Evolutionary conservation across 345 rosid species (phyloP), one percentile per base, ranked within the genome.

Genomic region (Arabidopsis suecica): DNA sequence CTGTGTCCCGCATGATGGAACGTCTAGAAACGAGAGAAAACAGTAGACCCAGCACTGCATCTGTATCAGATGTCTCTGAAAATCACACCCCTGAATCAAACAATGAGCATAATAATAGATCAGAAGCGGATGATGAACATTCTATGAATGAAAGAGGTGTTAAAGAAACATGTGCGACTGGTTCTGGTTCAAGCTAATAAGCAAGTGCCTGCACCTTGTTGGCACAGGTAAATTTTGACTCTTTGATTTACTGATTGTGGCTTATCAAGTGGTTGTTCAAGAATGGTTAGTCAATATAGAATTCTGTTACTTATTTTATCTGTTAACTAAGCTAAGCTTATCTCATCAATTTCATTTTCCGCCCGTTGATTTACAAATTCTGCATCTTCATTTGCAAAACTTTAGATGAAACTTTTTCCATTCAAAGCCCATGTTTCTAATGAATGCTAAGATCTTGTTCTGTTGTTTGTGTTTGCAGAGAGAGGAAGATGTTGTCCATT

Each of bases 1-100:
- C 90, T 45, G 93, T 92, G 49, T 95, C 97, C 14, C 87, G 79
- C 69, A 89, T 87, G 93, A 92, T 89, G 90, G 99, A 88, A 79
- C 89, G 77, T 61, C 81, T 89, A 56, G 97, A 95, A 75, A 80
- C 85, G 28, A 73, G 82, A 84, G 90, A 86, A 62, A 58, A 75
- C 32, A 73, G 41, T 76, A 82, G 81, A 64, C 76, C 85, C 54
- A 58, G 81, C 75, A 33, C 79, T 69, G 79, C 79, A 61, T 80
- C 88, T 66, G 84, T 66, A 28, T 74, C 94, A 76, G 75, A 76
- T 74, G 82, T 78, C 73, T 78, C 61, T 53, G 91, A 74, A 41
- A 73, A 68, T 75, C 12, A 81, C 9, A 51, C 86, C 18, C 79
- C 74, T 73, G 91, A 85, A 66, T 45, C 79, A 42, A 74, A 74